Evolutionary conservation across 2,329 filamentous ascomycete genomes (phyloP), one percentile per base, ranked within the genome.

Genomic region (Hirsutella minnesotensis): DNA sequence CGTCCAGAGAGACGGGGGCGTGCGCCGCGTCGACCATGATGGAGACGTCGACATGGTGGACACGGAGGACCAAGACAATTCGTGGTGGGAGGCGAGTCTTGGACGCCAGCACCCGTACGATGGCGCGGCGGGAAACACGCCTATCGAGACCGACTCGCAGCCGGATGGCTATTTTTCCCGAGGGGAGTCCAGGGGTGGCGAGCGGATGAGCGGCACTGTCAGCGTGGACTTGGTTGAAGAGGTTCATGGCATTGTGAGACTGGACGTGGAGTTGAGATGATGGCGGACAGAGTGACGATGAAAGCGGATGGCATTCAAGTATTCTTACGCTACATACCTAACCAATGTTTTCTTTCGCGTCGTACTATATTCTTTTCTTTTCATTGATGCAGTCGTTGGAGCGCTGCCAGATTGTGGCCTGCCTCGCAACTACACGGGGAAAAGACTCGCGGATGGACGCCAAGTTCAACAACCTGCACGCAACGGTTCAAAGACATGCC

Each of bases 241-340:
- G 40, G 41, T 60, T 19, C 56, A 51, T n/a, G 60, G 59, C 10
- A 56, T 65, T 43, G 54, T 58, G 24, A 57, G 61, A 47, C 53
- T 68, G 39, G 59, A 66, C 44, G 51, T 66, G 49, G 62, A 65
- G 49, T 56, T 66, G 21, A 42, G 47, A 36, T 49, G 35, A 40
- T 12, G 30, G 18, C 12, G 2, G 20, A 5, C 21, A 10, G 22
- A 15, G 22, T 21, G 38, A 35, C 20, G 21, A 22, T 29, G 27
- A 29, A 7, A n/a, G n/a, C n/a, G n/a, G n/a, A n/a, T n/a, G n/a
- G n/a, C n/a, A n/a, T n/a, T n/a, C n/a, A n/a, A n/a, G n/a, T n/a
- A n/a, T n/a, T n/a, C n/a, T n/a, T n/a, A n/a, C n/a, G n/a, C n/a
- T n/a, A n/a, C n/a, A n/a, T n/a, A n/a, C n/a, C n/a, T n/a, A n/a